Percentiles rank a stretch among this genome's conserved stretches.
Conservation (phyloP, 306 rosid genomes). For the Carpinus viminea region DNA sequence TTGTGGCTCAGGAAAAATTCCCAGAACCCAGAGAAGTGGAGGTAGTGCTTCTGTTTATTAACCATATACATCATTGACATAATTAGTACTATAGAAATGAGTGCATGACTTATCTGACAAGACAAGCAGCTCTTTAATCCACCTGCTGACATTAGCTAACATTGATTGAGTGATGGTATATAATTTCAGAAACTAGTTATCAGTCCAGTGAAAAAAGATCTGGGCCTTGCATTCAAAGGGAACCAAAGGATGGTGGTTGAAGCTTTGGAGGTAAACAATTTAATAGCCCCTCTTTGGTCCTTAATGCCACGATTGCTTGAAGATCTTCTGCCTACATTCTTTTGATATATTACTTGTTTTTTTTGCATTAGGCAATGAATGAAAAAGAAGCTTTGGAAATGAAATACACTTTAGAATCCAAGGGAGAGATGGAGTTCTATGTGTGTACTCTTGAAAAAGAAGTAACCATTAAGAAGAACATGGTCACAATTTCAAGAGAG, state of each 20-base stretch:
- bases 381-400: conserved; percentile 82
- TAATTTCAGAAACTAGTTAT: conserved; percentile 82
- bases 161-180: conserved; percentile 32
- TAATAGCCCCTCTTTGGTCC: conserved; percentile 12
- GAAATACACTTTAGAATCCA: conserved; percentile 69
- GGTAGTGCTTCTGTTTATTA: conserved; percentile 39
- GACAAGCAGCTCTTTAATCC: neutral
- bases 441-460: conserved; percentile 72
- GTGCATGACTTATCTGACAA: conserved; percentile 3
- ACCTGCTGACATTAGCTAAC: neutral
- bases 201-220: conserved; percentile 72
- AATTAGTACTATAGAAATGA: conserved; percentile 15
- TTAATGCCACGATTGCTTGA: neutral
- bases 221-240: conserved; percentile 90
- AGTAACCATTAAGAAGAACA: conserved; percentile 58
- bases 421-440: conserved; percentile 73
- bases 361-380: conserved; percentile 67
- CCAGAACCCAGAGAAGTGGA: conserved; percentile 94
- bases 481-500: conserved; percentile 82
- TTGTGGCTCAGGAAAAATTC: conserved; percentile 81
- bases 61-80: too few species aligned
- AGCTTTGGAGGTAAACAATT: conserved; percentile 79
- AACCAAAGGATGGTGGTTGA: conserved; percentile 78
- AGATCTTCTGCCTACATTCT: conserved; percentile 1
- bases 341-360: conserved; percentile 12